phyloP scores from a whole-genome alignment of 1,139 yeast species.

The Geotrichum histeridarum region DNA sequence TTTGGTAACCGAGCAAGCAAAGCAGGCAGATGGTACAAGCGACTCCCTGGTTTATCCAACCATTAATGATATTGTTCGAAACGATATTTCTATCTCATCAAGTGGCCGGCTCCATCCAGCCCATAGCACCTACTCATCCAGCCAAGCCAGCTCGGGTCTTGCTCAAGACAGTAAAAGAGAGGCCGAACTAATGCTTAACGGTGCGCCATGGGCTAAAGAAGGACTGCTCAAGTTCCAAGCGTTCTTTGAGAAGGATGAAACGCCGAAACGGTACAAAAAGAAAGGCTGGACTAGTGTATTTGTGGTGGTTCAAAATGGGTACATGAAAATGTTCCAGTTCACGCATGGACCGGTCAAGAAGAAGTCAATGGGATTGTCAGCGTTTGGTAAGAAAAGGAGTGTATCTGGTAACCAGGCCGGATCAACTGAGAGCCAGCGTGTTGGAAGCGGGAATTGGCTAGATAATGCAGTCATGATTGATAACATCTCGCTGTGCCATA shows the following conservation, averaged over 20 bases:
- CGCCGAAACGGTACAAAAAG: slow-evolving; percentile 24
- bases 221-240: slow-evolving; percentile 57
- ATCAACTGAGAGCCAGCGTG: slow-evolving; percentile 8
- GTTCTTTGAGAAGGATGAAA: slow-evolving; percentile 30
- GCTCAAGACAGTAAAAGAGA: slow-evolving; percentile 21
- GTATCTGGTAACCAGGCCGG: not conserved
- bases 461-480: slow-evolving; percentile 35
- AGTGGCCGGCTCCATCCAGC: not conserved
- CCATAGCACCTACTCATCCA: not conserved
- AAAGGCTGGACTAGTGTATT: slow-evolving; percentile 32
- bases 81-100: not conserved
- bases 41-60: not conserved
- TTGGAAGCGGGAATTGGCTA: slow-evolving; percentile 70
- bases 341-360: slow-evolving; percentile 18
- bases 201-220: slow-evolving; percentile 77
- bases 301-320: slow-evolving; percentile 37
- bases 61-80: not conserved
- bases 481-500: slow-evolving; percentile 33
- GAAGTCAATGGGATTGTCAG: not conserved
- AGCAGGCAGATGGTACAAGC: not conserved
- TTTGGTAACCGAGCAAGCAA: not conserved
- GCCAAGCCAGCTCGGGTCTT: not conserved
- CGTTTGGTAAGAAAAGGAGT: not conserved
- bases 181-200: slow-evolving; percentile 56
- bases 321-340: slow-evolving; percentile 33